phyloP scores from a whole-genome alignment of 108 stramenopile species.

The Discostella stelligeroides region DNA sequence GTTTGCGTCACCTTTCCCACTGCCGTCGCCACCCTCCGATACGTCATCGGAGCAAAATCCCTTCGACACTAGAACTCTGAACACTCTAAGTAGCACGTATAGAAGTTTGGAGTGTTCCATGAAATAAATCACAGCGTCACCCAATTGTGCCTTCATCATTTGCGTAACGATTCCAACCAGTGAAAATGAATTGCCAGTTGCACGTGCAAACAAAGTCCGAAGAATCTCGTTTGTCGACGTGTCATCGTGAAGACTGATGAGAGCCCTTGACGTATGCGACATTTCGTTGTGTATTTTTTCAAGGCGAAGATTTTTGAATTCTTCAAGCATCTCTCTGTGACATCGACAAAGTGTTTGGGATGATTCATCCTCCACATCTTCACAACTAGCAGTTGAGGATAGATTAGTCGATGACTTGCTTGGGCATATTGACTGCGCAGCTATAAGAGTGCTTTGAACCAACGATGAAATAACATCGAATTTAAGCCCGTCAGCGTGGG shows the following conservation, averaged over 20 bases:
- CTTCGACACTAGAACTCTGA: slow-evolving; percentile 88
- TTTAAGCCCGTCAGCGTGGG: background rate
- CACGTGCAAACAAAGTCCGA: slow-evolving; percentile 45
- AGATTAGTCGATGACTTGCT: background rate
- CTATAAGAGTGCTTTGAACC: slow-evolving; percentile 36
- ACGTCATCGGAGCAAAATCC: slow-evolving; percentile 92
- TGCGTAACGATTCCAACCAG: slow-evolving; percentile 46
- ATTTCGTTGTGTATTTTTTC: slow-evolving; percentile 34
- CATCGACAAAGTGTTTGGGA: slow-evolving; percentile 16
- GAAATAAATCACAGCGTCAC: slow-evolving; percentile 58
- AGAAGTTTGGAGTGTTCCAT: slow-evolving; percentile 72
- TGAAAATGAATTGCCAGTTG: slow-evolving; percentile 53
- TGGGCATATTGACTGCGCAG: slow-evolving; percentile 37
- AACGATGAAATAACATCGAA: slow-evolving; percentile 26
- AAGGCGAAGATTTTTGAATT: slow-evolving; percentile 46
- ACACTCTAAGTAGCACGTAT: slow-evolving; percentile 88
- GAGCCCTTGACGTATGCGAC: slow-evolving; percentile 26
- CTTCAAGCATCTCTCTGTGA: slow-evolving; percentile 46
- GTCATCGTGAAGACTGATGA: slow-evolving; percentile 38
- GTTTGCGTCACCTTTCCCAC: slow-evolving; percentile 65
- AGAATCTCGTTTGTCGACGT: slow-evolving; percentile 15
- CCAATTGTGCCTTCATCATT: slow-evolving; percentile 37
- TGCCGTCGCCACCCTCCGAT: slow-evolving; percentile 76
- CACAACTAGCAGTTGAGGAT: background rate
- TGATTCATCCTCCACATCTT: background rate